These are phyloP conservation scores for Hirsutella rhossiliensis DNA, from an alignment of 2,329 filamentous ascomycete genomes.

Conservation along the genomic window DNA sequence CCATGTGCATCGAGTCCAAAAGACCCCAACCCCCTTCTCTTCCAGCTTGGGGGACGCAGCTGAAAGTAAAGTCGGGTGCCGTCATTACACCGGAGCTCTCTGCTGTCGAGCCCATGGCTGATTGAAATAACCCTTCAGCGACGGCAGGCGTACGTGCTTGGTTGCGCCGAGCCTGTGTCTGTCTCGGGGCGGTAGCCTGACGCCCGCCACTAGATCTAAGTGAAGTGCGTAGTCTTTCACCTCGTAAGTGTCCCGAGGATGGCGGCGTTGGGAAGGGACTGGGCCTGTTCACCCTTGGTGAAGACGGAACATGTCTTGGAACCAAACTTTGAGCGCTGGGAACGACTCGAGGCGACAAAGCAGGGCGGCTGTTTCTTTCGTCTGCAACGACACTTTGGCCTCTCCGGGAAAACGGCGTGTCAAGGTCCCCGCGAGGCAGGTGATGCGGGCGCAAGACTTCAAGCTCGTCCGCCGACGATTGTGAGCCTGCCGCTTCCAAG, in stretches of 20 bases:
- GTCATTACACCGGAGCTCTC: background rate
- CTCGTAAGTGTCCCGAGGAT: background rate
- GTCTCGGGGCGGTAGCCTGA: background rate
- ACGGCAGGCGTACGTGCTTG: background rate
- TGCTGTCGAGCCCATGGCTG: background rate
- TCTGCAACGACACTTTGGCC: background rate
- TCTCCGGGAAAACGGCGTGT: background rate
- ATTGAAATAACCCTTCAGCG: background rate
- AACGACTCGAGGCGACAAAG: background rate
- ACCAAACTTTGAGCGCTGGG: background rate
- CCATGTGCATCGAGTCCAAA: background rate
- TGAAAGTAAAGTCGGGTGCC: background rate
- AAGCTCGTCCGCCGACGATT: constrained; percentile 1
- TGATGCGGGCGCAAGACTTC: background rate
- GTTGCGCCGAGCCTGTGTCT: background rate
- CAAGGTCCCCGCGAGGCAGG: background rate
- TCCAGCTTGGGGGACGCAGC: background rate
- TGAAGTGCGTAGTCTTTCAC: background rate
- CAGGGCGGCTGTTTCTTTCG: background rate
- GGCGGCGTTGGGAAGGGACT: constrained; percentile 1
- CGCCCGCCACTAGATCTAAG: background rate
- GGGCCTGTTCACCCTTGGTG: background rate
- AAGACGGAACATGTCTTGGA: background rate
- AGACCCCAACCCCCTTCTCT: background rate
- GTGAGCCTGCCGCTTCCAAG: constrained; percentile 4